Base-by-base conservation (phyloP, 257 asterid genomes). In the Mitragyna speciosa region DNA sequence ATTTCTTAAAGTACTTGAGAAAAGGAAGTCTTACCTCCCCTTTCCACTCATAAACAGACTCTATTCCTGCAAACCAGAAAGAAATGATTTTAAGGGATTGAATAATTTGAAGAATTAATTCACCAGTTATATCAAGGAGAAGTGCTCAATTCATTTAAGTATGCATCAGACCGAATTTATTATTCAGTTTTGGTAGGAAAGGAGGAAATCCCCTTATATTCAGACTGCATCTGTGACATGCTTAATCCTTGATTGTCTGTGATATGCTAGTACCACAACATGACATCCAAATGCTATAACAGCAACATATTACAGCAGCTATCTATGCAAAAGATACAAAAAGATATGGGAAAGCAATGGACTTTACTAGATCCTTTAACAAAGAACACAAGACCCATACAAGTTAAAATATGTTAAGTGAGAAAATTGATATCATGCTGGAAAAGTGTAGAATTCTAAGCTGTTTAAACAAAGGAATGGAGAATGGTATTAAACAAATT, bases 11-110 rank as follows among this genome's bases (percentile, higher is more conserved):
- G 6, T 41, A 49, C 33, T 49, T n/a, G 28, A 41, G n/a, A 20
- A 75, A 41, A 12, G 11, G 33, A 72, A 49, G 61, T 59, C 52
- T 83, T 86, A 95, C 98, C 93, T 95, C 93, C 82, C 98, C 98
- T 75, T 93, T 86, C 98, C 98, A 95, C 90, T 91, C 95, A 68
- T 93, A 95, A 72, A 93, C 85, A 28, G 98, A 93, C 71, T 93
- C 98, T 24, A 95, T 83, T 17, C 98, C 98, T 95, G 95, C 85
- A 87, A 36, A 76, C 43, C 28, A 0, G 45, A 76, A 51, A 68
- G 66, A 65, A 65, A 64, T n/a, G 3, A 28, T 24, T 26, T 70
- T 12, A n/a, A 30, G 20, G 19, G 45, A 43, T 16, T 16, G 74
- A 51, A 72, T 26, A 39, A 67, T 47, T 41, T 51, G 54, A 72